Conservation (phyloP, 163 green algal species). For the Chloromonas sp. region DNA sequence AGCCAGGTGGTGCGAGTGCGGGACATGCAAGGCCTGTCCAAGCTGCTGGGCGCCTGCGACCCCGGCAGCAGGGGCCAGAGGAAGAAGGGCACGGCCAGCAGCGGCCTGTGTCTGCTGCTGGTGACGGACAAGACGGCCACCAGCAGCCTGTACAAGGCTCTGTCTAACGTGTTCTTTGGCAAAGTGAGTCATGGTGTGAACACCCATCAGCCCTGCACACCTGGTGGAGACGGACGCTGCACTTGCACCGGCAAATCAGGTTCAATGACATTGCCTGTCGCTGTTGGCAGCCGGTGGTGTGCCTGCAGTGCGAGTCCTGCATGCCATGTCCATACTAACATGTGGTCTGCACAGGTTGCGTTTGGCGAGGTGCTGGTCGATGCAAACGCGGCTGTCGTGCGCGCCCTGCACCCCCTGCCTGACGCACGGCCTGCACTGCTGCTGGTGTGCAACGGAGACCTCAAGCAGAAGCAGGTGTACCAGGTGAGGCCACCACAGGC, state of each 20-base stretch:
- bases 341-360: neutral
- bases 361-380: constrained; percentile 52
- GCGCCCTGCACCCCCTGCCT: neutral
- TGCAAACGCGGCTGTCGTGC: neutral
- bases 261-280: too few relatives aligned
- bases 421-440: constrained; percentile 49
- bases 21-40: neutral
- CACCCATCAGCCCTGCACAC: neutral
- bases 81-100: constrained; percentile 16
- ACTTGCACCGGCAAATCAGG: too few relatives aligned
- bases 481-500: constrained; percentile 4
- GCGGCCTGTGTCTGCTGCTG: constrained; percentile 64
- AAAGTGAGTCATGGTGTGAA: constrained; percentile 26
- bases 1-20: neutral
- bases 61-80: neutral
- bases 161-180: constrained; percentile 57
- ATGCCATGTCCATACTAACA: too few relatives aligned
- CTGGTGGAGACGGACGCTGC: too few relatives aligned
- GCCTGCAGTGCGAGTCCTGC: too few relatives aligned
- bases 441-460: constrained; percentile 71
- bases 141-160: constrained; percentile 57
- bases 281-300: too few relatives aligned
- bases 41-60: neutral
- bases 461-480: constrained; percentile 43
- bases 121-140: constrained; percentile 63